phyloP scores from a whole-genome alignment of 2,329 filamentous ascomycete genomes.

The Colletotrichum tofieldiae region DNA sequence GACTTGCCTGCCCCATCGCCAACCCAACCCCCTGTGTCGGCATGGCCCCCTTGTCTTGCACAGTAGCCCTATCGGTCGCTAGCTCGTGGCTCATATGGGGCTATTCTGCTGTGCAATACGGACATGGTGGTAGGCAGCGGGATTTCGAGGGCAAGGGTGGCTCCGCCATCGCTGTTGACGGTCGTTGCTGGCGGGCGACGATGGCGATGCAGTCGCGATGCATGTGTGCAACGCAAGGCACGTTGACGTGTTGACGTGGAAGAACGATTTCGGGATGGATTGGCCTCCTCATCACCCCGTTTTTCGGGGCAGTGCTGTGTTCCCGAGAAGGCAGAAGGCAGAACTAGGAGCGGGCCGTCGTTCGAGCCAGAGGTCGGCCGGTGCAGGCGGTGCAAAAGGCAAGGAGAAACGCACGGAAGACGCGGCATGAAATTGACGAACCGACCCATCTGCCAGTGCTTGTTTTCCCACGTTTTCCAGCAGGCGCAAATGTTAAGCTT shows the following conservation, averaged over 20 bases:
- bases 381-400: background rate
- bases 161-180: conserved; percentile 8
- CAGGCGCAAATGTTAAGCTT: background rate
- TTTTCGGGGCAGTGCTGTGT: conserved; percentile 4
- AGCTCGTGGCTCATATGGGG: conserved; percentile 18
- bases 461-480: conserved; percentile 3
- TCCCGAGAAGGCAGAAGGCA: background rate
- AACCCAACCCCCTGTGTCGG: conserved; percentile 18
- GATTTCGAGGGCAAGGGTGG: conserved; percentile 8
- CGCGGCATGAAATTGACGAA: background rate
- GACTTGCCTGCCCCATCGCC: background rate
- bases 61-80: conserved; percentile 34
- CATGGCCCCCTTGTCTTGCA: conserved; percentile 40
- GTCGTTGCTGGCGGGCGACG: background rate
- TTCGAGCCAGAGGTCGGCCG: background rate
- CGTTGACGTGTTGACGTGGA: conserved; percentile 29
- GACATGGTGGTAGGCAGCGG: conserved; percentile 16
- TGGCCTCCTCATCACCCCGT: background rate
- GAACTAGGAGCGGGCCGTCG: conserved; percentile 22
- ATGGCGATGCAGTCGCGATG: conserved; percentile 29
- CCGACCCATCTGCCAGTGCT: background rate
- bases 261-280: background rate
- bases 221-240: conserved; percentile 8
- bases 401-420: background rate
- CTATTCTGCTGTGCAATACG: conserved; percentile 26